Evolutionary conservation across 2,329 filamentous ascomycete genomes (phyloP).

Genomic region (Trichoderma aggressivum): DNA sequence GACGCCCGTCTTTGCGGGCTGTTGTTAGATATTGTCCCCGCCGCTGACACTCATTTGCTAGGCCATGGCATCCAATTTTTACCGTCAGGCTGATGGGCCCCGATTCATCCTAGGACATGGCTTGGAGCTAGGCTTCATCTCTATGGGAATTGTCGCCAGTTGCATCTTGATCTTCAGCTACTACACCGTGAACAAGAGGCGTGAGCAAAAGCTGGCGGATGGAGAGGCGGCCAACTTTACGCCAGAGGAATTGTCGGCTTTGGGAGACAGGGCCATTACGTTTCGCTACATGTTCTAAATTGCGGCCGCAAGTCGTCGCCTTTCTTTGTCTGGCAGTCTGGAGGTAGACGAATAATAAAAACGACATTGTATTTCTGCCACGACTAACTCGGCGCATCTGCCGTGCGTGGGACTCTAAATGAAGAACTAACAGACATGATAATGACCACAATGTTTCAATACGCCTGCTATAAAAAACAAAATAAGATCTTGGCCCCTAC

Average conservation of each 20-base stretch:
- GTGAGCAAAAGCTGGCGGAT: conserved; percentile 44
- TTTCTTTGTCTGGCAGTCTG: background rate
- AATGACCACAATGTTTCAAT: conserved; percentile 21
- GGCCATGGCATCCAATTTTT: conserved; percentile 72
- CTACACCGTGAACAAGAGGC: conserved; percentile 54
- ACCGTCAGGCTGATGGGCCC: conserved; percentile 50
- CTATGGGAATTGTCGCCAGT: conserved; percentile 43
- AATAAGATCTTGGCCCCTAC: conserved; percentile 17
- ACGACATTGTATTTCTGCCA: conserved; percentile 10
- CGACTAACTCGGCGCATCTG: background rate
- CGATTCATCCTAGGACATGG: conserved; percentile 49
- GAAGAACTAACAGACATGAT: conserved; percentile 20
- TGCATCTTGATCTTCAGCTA: conserved; percentile 50
- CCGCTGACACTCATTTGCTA: conserved; percentile 21
- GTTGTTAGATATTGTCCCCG: background rate
- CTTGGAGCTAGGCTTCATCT: conserved; percentile 50
- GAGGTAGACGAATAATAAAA: background rate
- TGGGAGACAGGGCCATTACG: conserved; percentile 60
- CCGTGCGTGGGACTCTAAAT: conserved; percentile 22
- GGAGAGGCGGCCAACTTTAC: conserved; percentile 39
- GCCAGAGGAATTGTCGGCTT: conserved; percentile 50
- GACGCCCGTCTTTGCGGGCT: background rate
- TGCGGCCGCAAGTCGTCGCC: background rate
- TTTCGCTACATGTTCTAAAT: conserved; percentile 57
- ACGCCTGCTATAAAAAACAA: conserved; percentile 22